Evolutionary conservation across 306 rosid species (phyloP), one percentile per base, ranked within the genome.

Genomic region (Quercus berberidifolia): DNA sequence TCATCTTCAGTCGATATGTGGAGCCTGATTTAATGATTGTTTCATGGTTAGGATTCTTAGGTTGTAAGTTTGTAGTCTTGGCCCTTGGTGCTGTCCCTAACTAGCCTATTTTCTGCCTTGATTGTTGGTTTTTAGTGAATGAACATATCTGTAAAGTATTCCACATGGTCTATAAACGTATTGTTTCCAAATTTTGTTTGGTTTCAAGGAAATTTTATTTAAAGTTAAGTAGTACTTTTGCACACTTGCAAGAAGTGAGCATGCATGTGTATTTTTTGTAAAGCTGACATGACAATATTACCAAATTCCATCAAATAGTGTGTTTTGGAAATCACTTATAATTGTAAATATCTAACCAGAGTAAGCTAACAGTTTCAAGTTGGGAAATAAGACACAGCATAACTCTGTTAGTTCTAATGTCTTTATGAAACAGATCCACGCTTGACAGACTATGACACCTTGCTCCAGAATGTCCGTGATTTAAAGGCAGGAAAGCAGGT

Each of bases 381-480:
- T 81, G 64, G 49, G 79, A 63, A 21, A 60, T 55, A 35, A 77
- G 56, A 75, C 69, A 79, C 59, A 63, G 60, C 49, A 17, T 57
- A 64, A 68, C 52, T 51, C 35, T 63, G 55, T 74, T 73, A 63
- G 41, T 74, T 80, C 57, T 74, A 57, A 46, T 77, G 38, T 83
- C 76, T 72, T 74, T 80, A 76, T 73, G 63, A 30, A 73, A 76
- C 91, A 96, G 99, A 96, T 90, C 99, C 99, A 76, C 99, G 99
- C 80, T 85, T 96, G 91, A 96, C 99, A 72, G 99, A 96, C 87
- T 96, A 93, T 64, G 94, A 93, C 76, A 88, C 96, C 2, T 84
- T 96, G 89, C 97, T 96, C 71, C 97, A 89, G 86, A 96, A 96
- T 88, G 86, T 96, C 78, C 88, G 63, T n/a, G 99, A 89, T 84